A percentile compares a stretch with the other conserved stretches of the same genome.
Conservation (phyloP, 768 basidiomycete genomes). For the Calocybe cyanea region DNA sequence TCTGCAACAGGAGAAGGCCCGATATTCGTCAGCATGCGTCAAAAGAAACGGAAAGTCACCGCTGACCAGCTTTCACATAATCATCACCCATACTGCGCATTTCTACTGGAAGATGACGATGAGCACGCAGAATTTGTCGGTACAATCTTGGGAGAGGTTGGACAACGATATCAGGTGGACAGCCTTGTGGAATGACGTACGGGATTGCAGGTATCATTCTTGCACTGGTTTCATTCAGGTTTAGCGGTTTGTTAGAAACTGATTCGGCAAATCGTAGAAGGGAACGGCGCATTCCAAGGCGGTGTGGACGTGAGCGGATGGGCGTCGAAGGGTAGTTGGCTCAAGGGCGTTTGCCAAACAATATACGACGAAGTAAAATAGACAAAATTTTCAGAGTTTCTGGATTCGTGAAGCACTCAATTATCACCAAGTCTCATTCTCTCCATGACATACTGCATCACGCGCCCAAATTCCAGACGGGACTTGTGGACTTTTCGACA, state of each 20-base stretch:
- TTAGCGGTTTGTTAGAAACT: constrained; percentile 52
- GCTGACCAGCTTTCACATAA: constrained; percentile 76
- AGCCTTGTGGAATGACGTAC: constrained; percentile 47
- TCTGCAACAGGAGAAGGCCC: constrained; percentile 42
- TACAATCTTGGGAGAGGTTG: constrained; percentile 53
- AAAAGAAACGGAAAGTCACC: background rate
- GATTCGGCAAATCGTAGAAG: constrained; percentile 51
- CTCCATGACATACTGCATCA: too few species aligned
- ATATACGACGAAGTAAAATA: background rate
- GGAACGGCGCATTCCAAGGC: constrained; percentile 34
- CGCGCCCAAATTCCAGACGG: too few species aligned
- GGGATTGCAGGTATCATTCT: constrained; percentile 80
- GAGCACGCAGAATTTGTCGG: constrained; percentile 75
- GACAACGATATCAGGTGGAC: background rate
- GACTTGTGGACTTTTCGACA: too few species aligned
- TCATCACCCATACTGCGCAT: constrained; percentile 84
- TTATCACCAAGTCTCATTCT: too few species aligned
- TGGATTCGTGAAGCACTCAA: too few species aligned
- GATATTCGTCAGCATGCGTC: background rate
- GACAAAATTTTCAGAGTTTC: too few species aligned
- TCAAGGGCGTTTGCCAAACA: background rate
- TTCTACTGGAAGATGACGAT: constrained; percentile 66
- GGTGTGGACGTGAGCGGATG: background rate
- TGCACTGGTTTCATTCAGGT: constrained; percentile 58
- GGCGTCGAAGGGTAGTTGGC: background rate